Percentiles rank a stretch among this genome's conserved stretches.
These are phyloP conservation scores for Ustilago crameri DNA, from an alignment of 1,284 basidiomycete species.

Conservation along the genomic window DNA sequence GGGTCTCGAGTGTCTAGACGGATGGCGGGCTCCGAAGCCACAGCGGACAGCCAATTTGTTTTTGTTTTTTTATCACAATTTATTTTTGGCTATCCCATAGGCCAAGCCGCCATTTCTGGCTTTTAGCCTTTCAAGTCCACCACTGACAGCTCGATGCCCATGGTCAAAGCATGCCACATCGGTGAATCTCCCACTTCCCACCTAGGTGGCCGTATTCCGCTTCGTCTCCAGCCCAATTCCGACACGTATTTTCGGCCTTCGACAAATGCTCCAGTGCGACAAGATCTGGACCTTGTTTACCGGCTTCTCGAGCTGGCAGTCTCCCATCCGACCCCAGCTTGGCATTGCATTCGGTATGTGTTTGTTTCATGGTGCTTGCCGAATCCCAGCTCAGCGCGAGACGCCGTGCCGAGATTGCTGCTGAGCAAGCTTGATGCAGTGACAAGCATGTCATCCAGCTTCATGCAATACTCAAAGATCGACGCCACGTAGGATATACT, in stretches of 20 bases:
- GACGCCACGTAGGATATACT: constrained; percentile 3
- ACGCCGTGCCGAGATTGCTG: not conserved
- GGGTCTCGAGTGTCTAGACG: constrained; percentile 2
- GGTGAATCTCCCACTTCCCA: not conserved
- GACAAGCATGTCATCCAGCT: not conserved
- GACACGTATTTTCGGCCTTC: not conserved
- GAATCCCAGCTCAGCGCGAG: not conserved
- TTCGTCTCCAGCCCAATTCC: not conserved
- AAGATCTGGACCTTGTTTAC: not conserved
- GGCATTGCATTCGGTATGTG: not conserved
- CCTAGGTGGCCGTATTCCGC: not conserved
- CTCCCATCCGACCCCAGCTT: too few species aligned
- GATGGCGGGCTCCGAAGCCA: constrained; percentile 12
- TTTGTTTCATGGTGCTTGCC: not conserved
- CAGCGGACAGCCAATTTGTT: constrained; percentile 9
- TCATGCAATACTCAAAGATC: constrained; percentile 9
- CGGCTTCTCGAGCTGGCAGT: not conserved
- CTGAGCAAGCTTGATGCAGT: not conserved
- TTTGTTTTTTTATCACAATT: not conserved
- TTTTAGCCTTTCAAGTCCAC: too few species aligned
- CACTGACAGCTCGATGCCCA: not conserved
- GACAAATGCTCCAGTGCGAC: not conserved
- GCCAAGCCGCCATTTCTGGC: too few species aligned
- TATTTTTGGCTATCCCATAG: constrained; percentile 2
- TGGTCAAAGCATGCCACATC: not conserved